These are phyloP conservation scores for Simmondsia chinensis DNA, from an alignment of 148 eudicot species.

Conservation along the genomic window DNA sequence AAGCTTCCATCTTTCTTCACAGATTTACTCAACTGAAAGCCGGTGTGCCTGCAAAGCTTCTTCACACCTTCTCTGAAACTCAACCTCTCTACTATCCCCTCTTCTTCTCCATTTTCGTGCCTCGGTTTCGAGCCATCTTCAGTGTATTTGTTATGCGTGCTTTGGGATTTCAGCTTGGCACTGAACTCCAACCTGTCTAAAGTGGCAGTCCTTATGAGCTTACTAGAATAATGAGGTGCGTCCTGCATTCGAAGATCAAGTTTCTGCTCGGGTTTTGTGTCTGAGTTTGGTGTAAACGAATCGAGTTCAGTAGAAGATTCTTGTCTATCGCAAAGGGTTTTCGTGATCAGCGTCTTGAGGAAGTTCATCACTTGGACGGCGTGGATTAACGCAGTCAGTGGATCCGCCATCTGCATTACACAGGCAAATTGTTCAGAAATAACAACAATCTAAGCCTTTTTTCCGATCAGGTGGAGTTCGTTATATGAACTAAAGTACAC, in stretches of 20 bases:
- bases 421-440: background rate
- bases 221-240: conserved; percentile 4
- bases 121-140: conserved; percentile 14
- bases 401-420: conserved; percentile 81
- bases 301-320: conserved; percentile 15
- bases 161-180: conserved; percentile 25
- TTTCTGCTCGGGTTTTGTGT: conserved; percentile 2
- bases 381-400: conserved; percentile 83
- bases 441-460: background rate
- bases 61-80: conserved; percentile 50
- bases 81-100: conserved; percentile 43
- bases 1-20: conserved; percentile 34
- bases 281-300: conserved; percentile 7
- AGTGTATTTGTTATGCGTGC: conserved; percentile 11
- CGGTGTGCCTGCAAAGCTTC: conserved; percentile 63
- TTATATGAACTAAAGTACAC: too few species aligned
- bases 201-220: conserved; percentile 24
- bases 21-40: conserved; percentile 55
- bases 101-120: conserved; percentile 29
- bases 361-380: conserved; percentile 97
- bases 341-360: conserved; percentile 58
- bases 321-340: conserved; percentile 42
- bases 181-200: conserved; percentile 32
- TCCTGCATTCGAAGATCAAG: conserved; percentile 7
- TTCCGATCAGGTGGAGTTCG: background rate